Base-by-base conservation (phyloP, 352 stramenopile species). In the Discostella stelligera region DNA sequence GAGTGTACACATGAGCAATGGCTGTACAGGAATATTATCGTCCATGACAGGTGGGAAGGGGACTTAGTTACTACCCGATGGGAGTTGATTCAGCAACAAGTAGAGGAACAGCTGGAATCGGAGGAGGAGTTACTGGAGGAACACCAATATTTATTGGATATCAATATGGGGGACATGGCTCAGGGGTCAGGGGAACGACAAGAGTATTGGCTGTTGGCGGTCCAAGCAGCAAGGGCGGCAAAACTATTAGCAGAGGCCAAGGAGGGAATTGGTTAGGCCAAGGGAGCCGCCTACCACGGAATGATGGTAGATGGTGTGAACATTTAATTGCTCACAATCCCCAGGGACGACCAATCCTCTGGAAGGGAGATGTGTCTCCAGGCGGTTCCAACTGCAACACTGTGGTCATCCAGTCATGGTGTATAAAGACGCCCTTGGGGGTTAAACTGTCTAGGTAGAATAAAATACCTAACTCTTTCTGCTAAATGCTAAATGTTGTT, bases 341-440 rank as follows among this genome's bases (percentile, higher is more conserved):
- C 50, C n/a, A 58, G 49, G 49, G 7, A 55, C 2, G 30, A n/a
- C 1, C 2, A 7, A 25, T 25, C 49, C 49, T 55, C n/a, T 32
- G 27, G 50, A 25, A 58, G 30, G 50, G 50, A 58, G 50, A 58
- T 2, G 13, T 21, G 16, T 18, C 50, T 55, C 48, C 23, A 8
- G 7, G 48, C 48, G 16, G 48, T 55, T 20, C 48, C 48, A 4
- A 58, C 50, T 32, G 50, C 50, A 58, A 58, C 18, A 25, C 50
- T 58, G 50, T 32, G n/a, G 10, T 21, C n/a, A n/a, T 14, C 16
- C 11, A 18, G 50, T 8, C 30, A 16, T 30, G 50, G 18, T 16
- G 50, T 58, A 58, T 58, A 32, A 58, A 58, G 50, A 58, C 50
- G 25, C 50, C 50, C 27, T 6, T 6, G 5, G 2, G 27, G 27